Percentiles rank a stretch among this genome's conserved stretches.
Conservation (phyloP, 2,329 filamentous ascomycete genomes). For the Exophiala aquamarina region DNA sequence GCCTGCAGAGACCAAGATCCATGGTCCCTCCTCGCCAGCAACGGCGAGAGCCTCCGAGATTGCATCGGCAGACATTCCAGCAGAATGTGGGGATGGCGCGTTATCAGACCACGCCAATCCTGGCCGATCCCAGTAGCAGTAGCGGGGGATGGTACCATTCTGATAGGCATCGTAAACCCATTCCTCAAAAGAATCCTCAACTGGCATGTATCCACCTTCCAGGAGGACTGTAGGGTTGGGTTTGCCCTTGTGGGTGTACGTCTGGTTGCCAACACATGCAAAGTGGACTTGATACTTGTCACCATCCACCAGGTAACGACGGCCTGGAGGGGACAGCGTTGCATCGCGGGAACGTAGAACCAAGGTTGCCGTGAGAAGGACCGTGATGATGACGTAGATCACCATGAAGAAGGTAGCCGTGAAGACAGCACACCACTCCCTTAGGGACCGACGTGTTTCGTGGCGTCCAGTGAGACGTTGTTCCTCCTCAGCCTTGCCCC, state of each 20-base stretch:
- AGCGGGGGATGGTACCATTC: slow-evolving; percentile 80
- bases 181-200: slow-evolving; percentile 75
- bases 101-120: slow-evolving; percentile 88
- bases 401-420: slow-evolving; percentile 70
- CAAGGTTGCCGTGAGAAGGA: slow-evolving; percentile 78
- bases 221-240: slow-evolving; percentile 77
- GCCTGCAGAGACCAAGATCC: slow-evolving; percentile 82
- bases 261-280: slow-evolving; percentile 73
- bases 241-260: slow-evolving; percentile 54
- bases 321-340: slow-evolving; percentile 69
- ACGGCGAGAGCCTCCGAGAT: slow-evolving; percentile 81
- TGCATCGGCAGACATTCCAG: slow-evolving; percentile 86
- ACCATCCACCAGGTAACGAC: slow-evolving; percentile 76
- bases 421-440: slow-evolving; percentile 82
- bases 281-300: slow-evolving; percentile 85
- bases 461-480: slow-evolving; percentile 85
- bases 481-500: slow-evolving; percentile 92
- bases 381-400: slow-evolving; percentile 63
- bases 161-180: slow-evolving; percentile 74
- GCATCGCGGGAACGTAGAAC: slow-evolving; percentile 78
- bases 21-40: slow-evolving; percentile 81
- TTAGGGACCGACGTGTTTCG: slow-evolving; percentile 77
- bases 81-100: slow-evolving; percentile 88
- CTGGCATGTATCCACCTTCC: slow-evolving; percentile 77
- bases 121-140: slow-evolving; percentile 94